A percentile compares a stretch with the other conserved stretches of the same genome.
phyloP scores from a whole-genome alignment of 1,284 basidiomycete species.

The Leccinum fallax region DNA sequence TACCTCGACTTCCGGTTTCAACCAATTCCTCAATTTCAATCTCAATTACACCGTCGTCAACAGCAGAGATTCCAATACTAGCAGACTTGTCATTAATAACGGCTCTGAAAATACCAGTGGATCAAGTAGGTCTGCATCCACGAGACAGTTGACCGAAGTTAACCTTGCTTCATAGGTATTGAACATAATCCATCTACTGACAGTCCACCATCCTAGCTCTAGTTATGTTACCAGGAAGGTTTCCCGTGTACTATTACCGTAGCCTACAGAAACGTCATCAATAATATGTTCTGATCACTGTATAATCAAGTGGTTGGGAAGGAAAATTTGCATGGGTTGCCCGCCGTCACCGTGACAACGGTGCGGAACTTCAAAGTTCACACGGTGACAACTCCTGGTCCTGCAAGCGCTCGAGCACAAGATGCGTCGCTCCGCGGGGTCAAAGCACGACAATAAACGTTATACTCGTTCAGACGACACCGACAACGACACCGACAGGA shows the following conservation, averaged over 20 bases:
- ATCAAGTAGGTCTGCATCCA: constrained; percentile 10
- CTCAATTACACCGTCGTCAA: constrained; percentile 9
- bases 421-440: too few relatives aligned
- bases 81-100: constrained; percentile 13
- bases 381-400: not conserved
- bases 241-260: constrained; percentile 2
- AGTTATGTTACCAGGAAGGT: not conserved
- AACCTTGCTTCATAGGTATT: not conserved
- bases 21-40: not conserved
- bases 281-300: not conserved
- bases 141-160: not conserved
- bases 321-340: not conserved
- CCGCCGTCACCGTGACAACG: not conserved
- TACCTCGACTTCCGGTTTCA: constrained; percentile 1
- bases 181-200: not conserved
- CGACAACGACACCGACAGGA: too few relatives aligned
- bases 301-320: not conserved
- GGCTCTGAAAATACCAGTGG: constrained; percentile 5
- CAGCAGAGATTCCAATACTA: not conserved
- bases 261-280: not conserved
- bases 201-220: not conserved
- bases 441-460: too few relatives aligned
- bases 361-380: not conserved
- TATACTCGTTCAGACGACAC: too few relatives aligned
- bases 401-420: too few relatives aligned